phyloP scores from a whole-genome alignment of 2,329 filamentous ascomycete genomes.

The Fusarium beomiforme region DNA sequence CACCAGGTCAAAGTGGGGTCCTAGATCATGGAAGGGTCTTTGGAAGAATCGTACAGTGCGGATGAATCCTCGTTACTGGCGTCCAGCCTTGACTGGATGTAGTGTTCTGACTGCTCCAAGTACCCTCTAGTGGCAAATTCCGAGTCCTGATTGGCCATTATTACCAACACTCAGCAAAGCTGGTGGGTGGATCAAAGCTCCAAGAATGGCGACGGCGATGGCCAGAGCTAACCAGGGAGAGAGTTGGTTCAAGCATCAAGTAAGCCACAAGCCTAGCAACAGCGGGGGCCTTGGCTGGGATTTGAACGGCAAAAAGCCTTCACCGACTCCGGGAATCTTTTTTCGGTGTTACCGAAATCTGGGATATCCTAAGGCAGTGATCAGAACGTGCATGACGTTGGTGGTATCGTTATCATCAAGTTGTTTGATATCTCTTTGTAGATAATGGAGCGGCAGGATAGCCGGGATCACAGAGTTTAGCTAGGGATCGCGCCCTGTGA shows the following conservation, averaged over 20 bases:
- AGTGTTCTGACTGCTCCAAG: constrained; percentile 11
- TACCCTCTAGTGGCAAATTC: neutral
- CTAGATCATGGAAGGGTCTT: constrained; percentile 3
- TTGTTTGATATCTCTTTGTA: neutral
- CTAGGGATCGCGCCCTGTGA: neutral
- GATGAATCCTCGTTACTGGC: neutral
- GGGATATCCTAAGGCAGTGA: neutral
- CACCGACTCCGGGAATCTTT: constrained; percentile 20
- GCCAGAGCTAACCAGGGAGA: constrained; percentile 10
- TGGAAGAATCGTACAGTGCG: constrained; percentile 21
- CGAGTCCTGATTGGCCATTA: constrained; percentile 14
- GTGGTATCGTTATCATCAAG: neutral
- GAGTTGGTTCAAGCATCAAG: constrained; percentile 8
- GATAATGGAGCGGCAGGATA: neutral
- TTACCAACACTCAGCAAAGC: constrained; percentile 13
- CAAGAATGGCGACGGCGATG: constrained; percentile 19
- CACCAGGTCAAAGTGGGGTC: constrained; percentile 24
- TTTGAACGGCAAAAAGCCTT: constrained; percentile 4
- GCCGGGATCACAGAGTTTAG: neutral
- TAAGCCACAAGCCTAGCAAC: constrained; percentile 7
- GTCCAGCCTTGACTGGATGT: constrained; percentile 13
- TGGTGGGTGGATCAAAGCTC: constrained; percentile 35
- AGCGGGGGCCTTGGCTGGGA: constrained; percentile 18
- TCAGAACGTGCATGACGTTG: constrained; percentile 5
- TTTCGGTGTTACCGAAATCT: constrained; percentile 13